Conservation (phyloP, 805 yeast species). For the Zygosaccharomyces bailii region DNA sequence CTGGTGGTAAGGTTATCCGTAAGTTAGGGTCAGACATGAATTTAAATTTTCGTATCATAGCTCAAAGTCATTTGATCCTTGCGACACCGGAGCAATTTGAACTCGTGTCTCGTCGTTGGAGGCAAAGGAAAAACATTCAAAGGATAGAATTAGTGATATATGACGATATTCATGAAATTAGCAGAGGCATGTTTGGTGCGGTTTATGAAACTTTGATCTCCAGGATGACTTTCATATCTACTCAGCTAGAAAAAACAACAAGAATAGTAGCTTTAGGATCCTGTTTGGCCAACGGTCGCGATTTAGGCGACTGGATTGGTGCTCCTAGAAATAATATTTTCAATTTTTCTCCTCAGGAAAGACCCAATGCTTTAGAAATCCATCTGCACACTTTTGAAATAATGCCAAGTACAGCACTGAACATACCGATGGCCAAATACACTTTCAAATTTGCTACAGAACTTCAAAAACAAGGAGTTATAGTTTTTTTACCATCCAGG, state of each 20-base stretch:
- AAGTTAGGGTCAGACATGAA: slow-evolving; percentile 52
- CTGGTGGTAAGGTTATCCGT: slow-evolving; percentile 55
- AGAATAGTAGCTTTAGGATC: slow-evolving; percentile 69
- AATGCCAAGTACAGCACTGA: slow-evolving; percentile 37
- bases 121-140: slow-evolving; percentile 66
- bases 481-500: slow-evolving; percentile 57
- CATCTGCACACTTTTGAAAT: slow-evolving; percentile 49
- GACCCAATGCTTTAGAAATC: slow-evolving; percentile 55
- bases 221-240: slow-evolving; percentile 65
- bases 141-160: slow-evolving; percentile 63
- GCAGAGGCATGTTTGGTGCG: slow-evolving; percentile 54
- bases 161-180: slow-evolving; percentile 70
- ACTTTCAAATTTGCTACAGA: slow-evolving; percentile 43
- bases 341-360: slow-evolving; percentile 65
- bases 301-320: slow-evolving; percentile 85
- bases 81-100: slow-evolving; percentile 83
- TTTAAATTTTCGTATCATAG: slow-evolving; percentile 53
- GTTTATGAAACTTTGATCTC: slow-evolving; percentile 67
- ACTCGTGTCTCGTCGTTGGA: slow-evolving; percentile 74
- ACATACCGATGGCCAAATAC: slow-evolving; percentile 50
- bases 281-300: slow-evolving; percentile 70
- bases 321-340: slow-evolving; percentile 55
- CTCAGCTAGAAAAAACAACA: slow-evolving; percentile 54
- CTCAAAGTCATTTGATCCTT: slow-evolving; percentile 61
- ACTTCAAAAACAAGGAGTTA: slow-evolving; percentile 35